Evolutionary conservation across 1,284 basidiomycete genomes (phyloP).

Genomic region (Porogramme epimiltina): DNA sequence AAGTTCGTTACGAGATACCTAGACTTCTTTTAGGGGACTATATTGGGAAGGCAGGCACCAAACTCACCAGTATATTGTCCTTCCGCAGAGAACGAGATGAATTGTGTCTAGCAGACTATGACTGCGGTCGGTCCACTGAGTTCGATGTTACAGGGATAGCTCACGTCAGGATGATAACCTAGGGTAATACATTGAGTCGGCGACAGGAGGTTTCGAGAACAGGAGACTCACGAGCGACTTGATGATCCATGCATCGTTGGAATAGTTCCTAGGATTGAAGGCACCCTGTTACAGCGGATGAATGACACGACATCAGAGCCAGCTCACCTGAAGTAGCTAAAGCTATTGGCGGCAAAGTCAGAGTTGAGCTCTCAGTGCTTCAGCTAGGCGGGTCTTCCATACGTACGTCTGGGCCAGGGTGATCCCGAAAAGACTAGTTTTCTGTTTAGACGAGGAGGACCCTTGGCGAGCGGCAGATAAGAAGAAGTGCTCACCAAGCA

Average conservation of each 20-base stretch:
- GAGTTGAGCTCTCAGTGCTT: not conserved
- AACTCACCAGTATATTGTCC: conserved; percentile 31
- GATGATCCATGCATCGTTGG: conserved; percentile 19
- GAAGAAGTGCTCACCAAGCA: conserved; percentile 24
- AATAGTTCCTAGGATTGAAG: conserved; percentile 20
- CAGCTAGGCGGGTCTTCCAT: not conserved
- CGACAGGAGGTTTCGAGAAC: too few relatives aligned
- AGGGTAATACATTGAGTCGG: not conserved
- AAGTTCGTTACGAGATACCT: conserved; percentile 35
- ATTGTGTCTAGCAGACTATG: conserved; percentile 25
- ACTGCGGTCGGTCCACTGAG: not conserved
- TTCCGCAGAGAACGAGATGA: conserved; percentile 29
- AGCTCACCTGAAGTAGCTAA: conserved; percentile 24
- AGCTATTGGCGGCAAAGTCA: conserved; percentile 7
- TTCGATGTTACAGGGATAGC: not conserved
- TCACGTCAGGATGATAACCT: conserved; percentile 26
- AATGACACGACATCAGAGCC: not conserved
- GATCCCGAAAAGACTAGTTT: conserved; percentile 28
- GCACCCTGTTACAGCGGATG: not conserved
- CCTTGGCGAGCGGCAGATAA: not conserved
- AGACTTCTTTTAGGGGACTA: not conserved
- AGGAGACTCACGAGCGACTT: conserved; percentile 24
- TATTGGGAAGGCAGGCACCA: not conserved
- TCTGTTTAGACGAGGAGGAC: not conserved
- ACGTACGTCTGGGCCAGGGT: conserved; percentile 32